Base-by-base conservation (phyloP, 2,329 filamentous ascomycete species). In the Stagonosporopsis chrysanthemi region DNA sequence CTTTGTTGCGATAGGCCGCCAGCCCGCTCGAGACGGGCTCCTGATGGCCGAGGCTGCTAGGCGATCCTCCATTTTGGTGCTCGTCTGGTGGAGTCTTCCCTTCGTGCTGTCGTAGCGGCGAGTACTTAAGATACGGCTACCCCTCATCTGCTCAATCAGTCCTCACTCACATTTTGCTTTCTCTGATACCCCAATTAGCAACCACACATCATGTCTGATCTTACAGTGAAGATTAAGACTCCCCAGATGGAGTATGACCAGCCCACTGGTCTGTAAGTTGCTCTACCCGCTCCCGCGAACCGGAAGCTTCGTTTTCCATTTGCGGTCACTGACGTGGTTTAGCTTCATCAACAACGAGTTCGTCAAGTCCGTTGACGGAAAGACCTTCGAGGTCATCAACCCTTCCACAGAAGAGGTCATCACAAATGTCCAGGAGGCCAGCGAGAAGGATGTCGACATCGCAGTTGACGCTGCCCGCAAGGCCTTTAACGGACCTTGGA, bases 271-370 rank as follows among this genome's bases (percentile, higher is more conserved):
- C 78, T 83, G 81, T 83, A 77, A 78, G 81, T 81, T 17, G 5
- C 26, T 49, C 35, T 15, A 49, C 17, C 28, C 36, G n/a, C 43
- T 29, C 35, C 43, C 43, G 51, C 24, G 11, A 22, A 41, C 38
- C 51, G 41, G 36, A 50, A 54, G 54, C 43, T 60, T 47, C n/a
- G 58, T 28, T 43, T 12, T 23, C 19, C 28, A 2, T 11, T 45
- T 19, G 15, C 24, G 29, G 23, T 24, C 48, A 7, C 43, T 57
- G 17, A 57, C 64, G 46, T 33, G 7, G 7, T 15, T 19, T 71
- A 91, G 89, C 60, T 95, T 91, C 85, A 95, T 96, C 85, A 93
- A 95, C 86, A 93, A 94, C 79, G 90, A 97, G 80, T 97, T 89
- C 81, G 86, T 96, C 64, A 87, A 90, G 78, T 84, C 87, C 75